phyloP scores from a whole-genome alignment of 192 early-diverging fungal species.

The Backusella tuberculispora region DNA sequence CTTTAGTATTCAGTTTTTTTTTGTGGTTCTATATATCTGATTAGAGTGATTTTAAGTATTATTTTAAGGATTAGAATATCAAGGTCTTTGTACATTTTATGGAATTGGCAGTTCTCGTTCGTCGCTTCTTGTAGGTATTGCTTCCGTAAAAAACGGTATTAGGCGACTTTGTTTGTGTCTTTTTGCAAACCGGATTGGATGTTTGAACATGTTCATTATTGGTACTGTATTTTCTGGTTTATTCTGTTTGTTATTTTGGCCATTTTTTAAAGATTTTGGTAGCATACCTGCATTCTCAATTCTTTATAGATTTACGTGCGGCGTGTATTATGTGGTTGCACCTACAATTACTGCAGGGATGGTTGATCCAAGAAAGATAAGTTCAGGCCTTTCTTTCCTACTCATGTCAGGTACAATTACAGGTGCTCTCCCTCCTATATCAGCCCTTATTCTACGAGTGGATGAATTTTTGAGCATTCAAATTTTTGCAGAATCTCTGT shows the following conservation, averaged over 20 bases:
- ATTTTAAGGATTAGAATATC: too few relatives aligned
- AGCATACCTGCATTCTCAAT: constrained; percentile 30
- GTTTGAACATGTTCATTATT: constrained; percentile 31
- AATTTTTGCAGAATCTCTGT: constrained; percentile 26
- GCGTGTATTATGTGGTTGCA: constrained; percentile 29
- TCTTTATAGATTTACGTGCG: constrained; percentile 29
- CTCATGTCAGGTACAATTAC: constrained; percentile 11
- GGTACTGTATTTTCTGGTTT: constrained; percentile 23
- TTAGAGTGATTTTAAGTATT: too few relatives aligned
- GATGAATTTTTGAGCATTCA: constrained; percentile 24
- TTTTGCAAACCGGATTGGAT: constrained; percentile 33
- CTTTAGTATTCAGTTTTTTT: too few relatives aligned
- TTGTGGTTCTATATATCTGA: too few relatives aligned
- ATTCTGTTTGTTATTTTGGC: constrained; percentile 29
- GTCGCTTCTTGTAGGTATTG: constrained; percentile 19
- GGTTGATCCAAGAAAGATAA: constrained; percentile 20
- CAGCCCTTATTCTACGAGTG: constrained; percentile 18
- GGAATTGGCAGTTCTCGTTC: constrained; percentile 21
- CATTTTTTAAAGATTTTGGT: constrained; percentile 21
- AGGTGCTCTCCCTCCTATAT: constrained; percentile 22
- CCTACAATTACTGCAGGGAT: constrained; percentile 36
- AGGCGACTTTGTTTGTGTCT: constrained; percentile 23
- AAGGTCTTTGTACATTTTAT: background rate
- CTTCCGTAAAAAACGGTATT: constrained; percentile 26
- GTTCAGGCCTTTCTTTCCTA: constrained; percentile 26